A percentile compares a stretch with the other conserved stretches of the same genome.
Conservation (phyloP, 805 yeast species). For the Diddensiella transvaalensis region DNA sequence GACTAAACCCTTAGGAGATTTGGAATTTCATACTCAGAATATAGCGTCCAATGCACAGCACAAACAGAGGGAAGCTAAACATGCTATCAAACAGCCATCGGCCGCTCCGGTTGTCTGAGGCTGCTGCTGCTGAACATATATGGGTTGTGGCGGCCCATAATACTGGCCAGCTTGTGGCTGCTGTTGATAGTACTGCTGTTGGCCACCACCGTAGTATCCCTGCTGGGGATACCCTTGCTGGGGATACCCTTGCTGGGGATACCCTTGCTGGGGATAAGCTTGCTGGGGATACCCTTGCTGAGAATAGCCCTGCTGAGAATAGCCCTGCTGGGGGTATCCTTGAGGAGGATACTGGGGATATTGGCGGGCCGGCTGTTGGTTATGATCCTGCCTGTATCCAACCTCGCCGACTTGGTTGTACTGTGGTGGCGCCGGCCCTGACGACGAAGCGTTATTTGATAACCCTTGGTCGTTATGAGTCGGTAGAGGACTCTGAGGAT, state of each 20-base stretch:
- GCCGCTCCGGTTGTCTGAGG: conserved; percentile 10
- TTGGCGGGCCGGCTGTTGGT: conserved; percentile 3
- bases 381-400: background rate
- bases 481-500: conserved; percentile 1
- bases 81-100: conserved; percentile 19
- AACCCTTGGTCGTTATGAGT: background rate
- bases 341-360: conserved; percentile 7
- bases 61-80: conserved; percentile 27
- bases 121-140: conserved; percentile 22
- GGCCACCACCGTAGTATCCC: conserved; percentile 14
- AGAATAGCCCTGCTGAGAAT: conserved; percentile 2
- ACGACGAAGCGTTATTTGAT: background rate
- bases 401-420: background rate
- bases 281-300: conserved; percentile 5
- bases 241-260: conserved; percentile 13
- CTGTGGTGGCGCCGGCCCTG: background rate
- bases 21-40: conserved; percentile 17
- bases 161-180: conserved; percentile 17
- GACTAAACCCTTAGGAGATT: too few species aligned
- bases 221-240: conserved; percentile 16
- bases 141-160: conserved; percentile 19
- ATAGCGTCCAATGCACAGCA: conserved; percentile 26
- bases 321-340: conserved; percentile 1
- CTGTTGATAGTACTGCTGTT: conserved; percentile 14
- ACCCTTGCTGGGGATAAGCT: conserved; percentile 12